Conservation (phyloP, 176 grass and related monocot genomes). For the Saccharum officinarum region DNA sequence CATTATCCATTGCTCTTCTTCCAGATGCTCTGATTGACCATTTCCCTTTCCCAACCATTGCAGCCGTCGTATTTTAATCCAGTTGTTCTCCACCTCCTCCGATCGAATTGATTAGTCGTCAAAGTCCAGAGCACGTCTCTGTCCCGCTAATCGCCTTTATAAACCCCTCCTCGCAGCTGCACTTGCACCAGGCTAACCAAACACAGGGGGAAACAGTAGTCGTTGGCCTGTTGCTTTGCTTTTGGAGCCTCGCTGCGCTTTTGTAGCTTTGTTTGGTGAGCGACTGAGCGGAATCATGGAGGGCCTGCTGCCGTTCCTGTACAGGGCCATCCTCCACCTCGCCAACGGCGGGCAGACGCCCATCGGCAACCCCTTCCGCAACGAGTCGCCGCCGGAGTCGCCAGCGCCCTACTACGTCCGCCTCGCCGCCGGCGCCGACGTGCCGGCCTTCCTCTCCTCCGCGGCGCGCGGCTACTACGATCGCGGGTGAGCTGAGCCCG, state of each 20-base stretch:
- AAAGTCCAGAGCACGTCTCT: not conserved
- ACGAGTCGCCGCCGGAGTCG: constrained; percentile 48
- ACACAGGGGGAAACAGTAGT: not conserved
- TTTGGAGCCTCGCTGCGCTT: not conserved
- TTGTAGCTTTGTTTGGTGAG: not conserved
- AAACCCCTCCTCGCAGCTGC: not conserved
- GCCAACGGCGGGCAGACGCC: constrained; percentile 38
- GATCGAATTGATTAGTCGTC: constrained; percentile 2
- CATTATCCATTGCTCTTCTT: not conserved
- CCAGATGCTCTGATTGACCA: constrained; percentile 24
- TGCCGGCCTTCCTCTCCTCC: constrained; percentile 19
- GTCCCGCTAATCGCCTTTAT: not conserved
- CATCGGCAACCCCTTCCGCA: constrained; percentile 33
- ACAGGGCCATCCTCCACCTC: constrained; percentile 52
- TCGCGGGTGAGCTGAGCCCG: constrained; percentile 21
- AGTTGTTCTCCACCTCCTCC: constrained; percentile 11
- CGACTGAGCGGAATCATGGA: constrained; percentile 27
- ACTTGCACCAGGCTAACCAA: not conserved
- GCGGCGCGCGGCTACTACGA: constrained; percentile 31
- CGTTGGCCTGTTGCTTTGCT: not conserved
- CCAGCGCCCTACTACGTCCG: constrained; percentile 35
- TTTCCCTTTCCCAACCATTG: not conserved
- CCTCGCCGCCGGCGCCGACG: constrained; percentile 33
- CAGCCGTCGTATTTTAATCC: not conserved
- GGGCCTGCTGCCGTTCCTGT: constrained; percentile 67